Evolutionary conservation across 331 rosid genomes (phyloP).

Genomic region (Quercus phellos): DNA sequence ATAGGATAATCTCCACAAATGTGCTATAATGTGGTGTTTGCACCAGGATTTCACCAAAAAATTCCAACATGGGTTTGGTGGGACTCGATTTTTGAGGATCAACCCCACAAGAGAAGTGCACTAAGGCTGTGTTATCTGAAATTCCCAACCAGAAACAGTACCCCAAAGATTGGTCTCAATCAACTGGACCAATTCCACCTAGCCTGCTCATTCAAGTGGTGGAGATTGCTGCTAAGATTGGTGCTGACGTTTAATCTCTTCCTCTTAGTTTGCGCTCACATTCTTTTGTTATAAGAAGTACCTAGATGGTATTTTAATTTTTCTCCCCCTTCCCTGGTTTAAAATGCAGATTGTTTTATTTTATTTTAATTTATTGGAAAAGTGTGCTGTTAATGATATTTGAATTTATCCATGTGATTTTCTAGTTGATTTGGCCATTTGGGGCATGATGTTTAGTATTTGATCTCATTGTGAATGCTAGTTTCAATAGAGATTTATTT

Average conservation of each 20-base stretch:
- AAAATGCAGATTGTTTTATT: neutral
- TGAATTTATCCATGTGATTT: neutral
- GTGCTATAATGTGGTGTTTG: too few species aligned
- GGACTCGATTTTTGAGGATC: constrained; percentile 18
- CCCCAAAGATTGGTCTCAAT: constrained; percentile 50
- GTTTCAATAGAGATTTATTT: neutral
- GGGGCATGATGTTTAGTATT: neutral
- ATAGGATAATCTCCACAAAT: too few species aligned
- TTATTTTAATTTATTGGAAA: neutral
- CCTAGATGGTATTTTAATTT: neutral
- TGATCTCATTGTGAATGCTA: neutral
- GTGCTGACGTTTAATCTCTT: constrained; percentile 62
- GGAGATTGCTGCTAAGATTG: constrained; percentile 77
- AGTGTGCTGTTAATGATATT: neutral
- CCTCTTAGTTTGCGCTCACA: neutral
- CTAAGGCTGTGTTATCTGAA: constrained; percentile 52
- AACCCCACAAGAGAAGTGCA: constrained; percentile 22
- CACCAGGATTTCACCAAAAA: neutral
- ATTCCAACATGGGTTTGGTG: constrained; percentile 30
- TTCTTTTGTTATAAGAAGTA: neutral
- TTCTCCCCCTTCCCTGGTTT: neutral
- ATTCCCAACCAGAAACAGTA: constrained; percentile 29
- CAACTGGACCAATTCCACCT: constrained; percentile 58
- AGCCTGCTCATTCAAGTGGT: constrained; percentile 70
- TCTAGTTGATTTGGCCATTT: neutral